Conservation (phyloP, 2,329 filamentous ascomycete genomes). For the Arthrobotrys pseudoclavata region DNA sequence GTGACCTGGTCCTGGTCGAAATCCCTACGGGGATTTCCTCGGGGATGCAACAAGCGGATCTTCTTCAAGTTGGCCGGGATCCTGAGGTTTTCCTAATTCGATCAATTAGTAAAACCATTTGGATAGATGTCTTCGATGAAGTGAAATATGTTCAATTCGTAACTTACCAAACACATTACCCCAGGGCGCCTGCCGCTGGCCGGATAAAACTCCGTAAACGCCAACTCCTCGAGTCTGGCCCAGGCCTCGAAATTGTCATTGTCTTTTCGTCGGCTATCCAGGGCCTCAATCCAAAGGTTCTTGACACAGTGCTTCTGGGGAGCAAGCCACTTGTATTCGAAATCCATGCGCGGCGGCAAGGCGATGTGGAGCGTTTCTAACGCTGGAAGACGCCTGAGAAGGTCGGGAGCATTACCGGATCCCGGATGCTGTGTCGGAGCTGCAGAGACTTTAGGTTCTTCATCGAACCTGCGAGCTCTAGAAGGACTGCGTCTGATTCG, state of each 20-base stretch:
- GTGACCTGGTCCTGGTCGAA: neutral
- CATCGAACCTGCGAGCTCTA: neutral
- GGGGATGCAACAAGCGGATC: neutral
- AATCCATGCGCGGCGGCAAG: neutral
- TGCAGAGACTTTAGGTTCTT: slow-evolving; percentile 1
- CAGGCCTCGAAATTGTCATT: slow-evolving; percentile 8
- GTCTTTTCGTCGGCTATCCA: neutral
- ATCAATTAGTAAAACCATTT: neutral
- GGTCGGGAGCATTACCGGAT: neutral
- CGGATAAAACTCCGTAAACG: neutral
- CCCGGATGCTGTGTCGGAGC: neutral
- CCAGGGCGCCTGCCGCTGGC: neutral
- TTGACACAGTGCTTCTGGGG: neutral
- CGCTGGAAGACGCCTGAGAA: neutral
- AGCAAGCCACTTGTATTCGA: neutral
- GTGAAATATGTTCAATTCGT: neutral
- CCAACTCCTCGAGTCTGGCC: slow-evolving; percentile 9
- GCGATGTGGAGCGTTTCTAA: slow-evolving; percentile 9
- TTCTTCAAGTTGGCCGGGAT: slow-evolving; percentile 4
- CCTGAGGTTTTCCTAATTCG: slow-evolving; percentile 6
- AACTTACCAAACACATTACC: slow-evolving; percentile 5
- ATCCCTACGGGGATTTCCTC: no score
- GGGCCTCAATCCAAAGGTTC: slow-evolving; percentile 8
- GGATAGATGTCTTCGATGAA: neutral
- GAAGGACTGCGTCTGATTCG: neutral